phyloP scores from a whole-genome alignment of 2,329 filamentous ascomycete species.

The Penicillium sp. region DNA sequence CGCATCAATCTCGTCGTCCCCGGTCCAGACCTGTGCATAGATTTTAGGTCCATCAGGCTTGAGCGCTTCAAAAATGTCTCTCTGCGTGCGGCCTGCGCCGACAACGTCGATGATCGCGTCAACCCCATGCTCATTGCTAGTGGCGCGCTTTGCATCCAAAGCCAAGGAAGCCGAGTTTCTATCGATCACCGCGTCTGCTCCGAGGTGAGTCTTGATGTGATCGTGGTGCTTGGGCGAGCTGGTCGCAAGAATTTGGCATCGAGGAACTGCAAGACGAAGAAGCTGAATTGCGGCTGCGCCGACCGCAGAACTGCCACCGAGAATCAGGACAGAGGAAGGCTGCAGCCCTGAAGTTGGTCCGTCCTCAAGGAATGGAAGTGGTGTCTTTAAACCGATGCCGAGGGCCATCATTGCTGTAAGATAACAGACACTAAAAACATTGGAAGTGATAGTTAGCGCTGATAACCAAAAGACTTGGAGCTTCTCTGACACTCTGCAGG shows the following conservation, averaged over 20 bases:
- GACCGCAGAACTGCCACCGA: constrained; percentile 39
- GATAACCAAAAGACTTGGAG: not conserved
- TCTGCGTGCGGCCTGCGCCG: constrained; percentile 22
- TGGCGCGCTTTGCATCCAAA: constrained; percentile 1
- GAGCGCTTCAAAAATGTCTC: constrained; percentile 29
- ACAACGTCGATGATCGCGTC: constrained; percentile 41
- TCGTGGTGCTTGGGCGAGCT: constrained; percentile 25
- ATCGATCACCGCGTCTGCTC: constrained; percentile 2
- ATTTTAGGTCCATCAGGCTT: constrained; percentile 27
- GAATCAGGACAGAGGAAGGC: constrained; percentile 34
- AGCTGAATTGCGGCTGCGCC: constrained; percentile 40
- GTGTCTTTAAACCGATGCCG: constrained; percentile 5
- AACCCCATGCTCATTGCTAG: constrained; percentile 19
- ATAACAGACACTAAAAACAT: constrained; percentile 4
- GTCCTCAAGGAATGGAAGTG: constrained; percentile 16
- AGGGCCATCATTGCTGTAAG: constrained; percentile 12
- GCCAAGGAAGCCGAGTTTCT: constrained; percentile 2
- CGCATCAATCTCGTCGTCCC: constrained; percentile 17
- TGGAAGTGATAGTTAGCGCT: not conserved
- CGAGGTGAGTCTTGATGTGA: not conserved
- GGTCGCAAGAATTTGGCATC: constrained; percentile 33
- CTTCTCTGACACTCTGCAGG: not conserved
- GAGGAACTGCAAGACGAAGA: constrained; percentile 35
- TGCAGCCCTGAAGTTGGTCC: constrained; percentile 25
- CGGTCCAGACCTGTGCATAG: constrained; percentile 34